Percentiles rank a stretch among this genome's conserved stretches.
Evolutionary conservation across 179 eudicot species (phyloP).

Genomic region (Sideroxylon spinosum): DNA sequence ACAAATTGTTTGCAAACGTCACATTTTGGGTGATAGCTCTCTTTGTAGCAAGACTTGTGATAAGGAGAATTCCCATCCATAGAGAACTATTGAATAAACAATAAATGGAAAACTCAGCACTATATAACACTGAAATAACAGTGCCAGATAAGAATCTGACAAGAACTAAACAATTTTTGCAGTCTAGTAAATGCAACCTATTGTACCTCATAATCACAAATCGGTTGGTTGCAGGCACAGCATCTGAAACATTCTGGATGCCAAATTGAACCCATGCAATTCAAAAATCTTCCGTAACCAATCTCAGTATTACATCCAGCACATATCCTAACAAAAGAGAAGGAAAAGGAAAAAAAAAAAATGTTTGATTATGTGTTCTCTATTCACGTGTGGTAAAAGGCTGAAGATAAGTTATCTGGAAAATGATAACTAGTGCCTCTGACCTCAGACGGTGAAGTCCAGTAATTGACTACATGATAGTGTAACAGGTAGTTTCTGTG

Average conservation of each 20-base stretch:
- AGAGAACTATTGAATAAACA: slow-evolving; percentile 51
- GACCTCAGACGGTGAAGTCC: slow-evolving; percentile 9
- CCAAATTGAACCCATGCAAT: slow-evolving; percentile 88
- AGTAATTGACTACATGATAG: neutral
- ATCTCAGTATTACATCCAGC: slow-evolving; percentile 81
- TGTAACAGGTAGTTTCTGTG: slow-evolving; percentile 1
- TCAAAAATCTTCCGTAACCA: slow-evolving; percentile 70
- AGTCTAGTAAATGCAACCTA: slow-evolving; percentile 1
- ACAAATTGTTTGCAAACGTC: slow-evolving; percentile 80
- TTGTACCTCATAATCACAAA: slow-evolving; percentile 72
- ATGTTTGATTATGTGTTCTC: neutral
- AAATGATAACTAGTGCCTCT: slow-evolving; percentile 6
- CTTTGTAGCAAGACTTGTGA: slow-evolving; percentile 85
- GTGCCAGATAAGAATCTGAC: neutral
- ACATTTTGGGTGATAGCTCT: slow-evolving; percentile 80
- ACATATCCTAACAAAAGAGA: slow-evolving; percentile 54
- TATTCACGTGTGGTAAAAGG: neutral
- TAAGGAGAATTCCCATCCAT: slow-evolving; percentile 66
- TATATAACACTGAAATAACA: neutral
- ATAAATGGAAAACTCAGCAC: neutral
- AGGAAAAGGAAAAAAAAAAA: slow-evolving; percentile 12
- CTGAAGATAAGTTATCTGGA: neutral
- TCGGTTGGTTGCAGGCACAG: slow-evolving; percentile 69
- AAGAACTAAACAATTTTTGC: neutral
- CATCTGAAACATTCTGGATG: slow-evolving; percentile 92